Conservation (phyloP, 169 alveolate species). For the Plasmodium cynomolgi region DNA sequence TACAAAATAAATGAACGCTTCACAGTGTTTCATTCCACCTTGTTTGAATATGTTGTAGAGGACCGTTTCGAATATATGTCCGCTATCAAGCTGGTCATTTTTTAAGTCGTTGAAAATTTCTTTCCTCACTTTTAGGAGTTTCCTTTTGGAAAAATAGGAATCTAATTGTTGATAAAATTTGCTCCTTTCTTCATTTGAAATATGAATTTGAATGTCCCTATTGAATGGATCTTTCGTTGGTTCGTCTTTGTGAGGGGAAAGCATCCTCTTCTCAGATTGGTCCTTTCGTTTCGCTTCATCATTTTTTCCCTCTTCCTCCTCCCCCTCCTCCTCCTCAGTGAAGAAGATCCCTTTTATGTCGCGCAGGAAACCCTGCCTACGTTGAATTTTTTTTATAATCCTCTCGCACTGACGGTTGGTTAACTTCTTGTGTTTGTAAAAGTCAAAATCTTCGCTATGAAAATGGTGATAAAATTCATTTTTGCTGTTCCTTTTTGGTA, state of each 20-base stretch:
- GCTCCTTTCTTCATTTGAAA: slow-evolving; percentile 26
- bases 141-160: slow-evolving; percentile 29
- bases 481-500: neutral
- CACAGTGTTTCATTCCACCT: slow-evolving; percentile 35
- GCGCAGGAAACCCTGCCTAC: slow-evolving; percentile 28
- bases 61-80: slow-evolving; percentile 6
- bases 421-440: slow-evolving; percentile 34
- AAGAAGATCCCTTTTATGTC: slow-evolving; percentile 27
- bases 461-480: slow-evolving; percentile 39
- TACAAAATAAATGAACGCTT: slow-evolving; percentile 45
- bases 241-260: neutral
- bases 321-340: neutral
- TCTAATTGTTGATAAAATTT: slow-evolving; percentile 38
- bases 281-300: neutral
- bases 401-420: slow-evolving; percentile 46
- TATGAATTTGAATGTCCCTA: neutral
- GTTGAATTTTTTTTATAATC: slow-evolving; percentile 38
- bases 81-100: neutral
- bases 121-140: slow-evolving; percentile 36
- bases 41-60: slow-evolving; percentile 28
- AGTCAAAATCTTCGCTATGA: slow-evolving; percentile 26
- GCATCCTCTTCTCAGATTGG: neutral
- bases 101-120: slow-evolving; percentile 28
- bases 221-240: neutral
- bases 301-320: neutral